Conservation (phyloP, 805 yeast species). For the Schwanniomyces vanrijiae region DNA sequence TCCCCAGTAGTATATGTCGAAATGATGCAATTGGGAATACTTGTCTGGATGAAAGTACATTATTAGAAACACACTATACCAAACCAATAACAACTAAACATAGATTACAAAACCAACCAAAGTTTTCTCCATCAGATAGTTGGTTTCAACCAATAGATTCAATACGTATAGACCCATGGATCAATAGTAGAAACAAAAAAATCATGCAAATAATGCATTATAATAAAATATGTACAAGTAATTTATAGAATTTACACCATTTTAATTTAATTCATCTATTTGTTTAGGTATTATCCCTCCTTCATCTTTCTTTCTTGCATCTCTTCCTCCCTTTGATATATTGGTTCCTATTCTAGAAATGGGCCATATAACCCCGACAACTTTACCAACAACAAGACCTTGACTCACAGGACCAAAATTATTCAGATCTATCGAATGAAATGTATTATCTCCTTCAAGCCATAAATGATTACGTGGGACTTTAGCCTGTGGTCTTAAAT, state of each 20-base stretch:
- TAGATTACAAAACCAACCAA: constrained; percentile 12
- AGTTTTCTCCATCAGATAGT: constrained; percentile 1
- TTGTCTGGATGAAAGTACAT: constrained; percentile 20
- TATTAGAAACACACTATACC: constrained; percentile 19
- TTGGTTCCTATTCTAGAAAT: constrained; percentile 28
- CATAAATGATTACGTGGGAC: constrained; percentile 83
- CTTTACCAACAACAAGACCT: constrained; percentile 80
- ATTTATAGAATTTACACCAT: not conserved
- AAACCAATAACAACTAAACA: constrained; percentile 15
- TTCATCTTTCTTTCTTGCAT: constrained; percentile 13
- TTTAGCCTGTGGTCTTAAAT: constrained; percentile 59
- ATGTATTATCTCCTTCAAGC: constrained; percentile 91
- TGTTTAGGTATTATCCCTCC: not conserved
- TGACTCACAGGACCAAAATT: constrained; percentile 85
- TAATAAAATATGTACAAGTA: constrained; percentile 1
- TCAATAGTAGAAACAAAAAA: constrained; percentile 4
- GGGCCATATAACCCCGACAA: constrained; percentile 71
- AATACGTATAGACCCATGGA: constrained; percentile 9
- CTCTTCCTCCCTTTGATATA: constrained; percentile 23
- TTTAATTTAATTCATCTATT: constrained; percentile 1
- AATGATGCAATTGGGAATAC: constrained; percentile 19
- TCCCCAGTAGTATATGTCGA: constrained; percentile 20
- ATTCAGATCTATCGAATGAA: constrained; percentile 81
- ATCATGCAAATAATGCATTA: not conserved
- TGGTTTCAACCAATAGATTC: not conserved